Base-by-base conservation (phyloP, 208 protist genomes). In the Dictyostelium gargantuum region DNA sequence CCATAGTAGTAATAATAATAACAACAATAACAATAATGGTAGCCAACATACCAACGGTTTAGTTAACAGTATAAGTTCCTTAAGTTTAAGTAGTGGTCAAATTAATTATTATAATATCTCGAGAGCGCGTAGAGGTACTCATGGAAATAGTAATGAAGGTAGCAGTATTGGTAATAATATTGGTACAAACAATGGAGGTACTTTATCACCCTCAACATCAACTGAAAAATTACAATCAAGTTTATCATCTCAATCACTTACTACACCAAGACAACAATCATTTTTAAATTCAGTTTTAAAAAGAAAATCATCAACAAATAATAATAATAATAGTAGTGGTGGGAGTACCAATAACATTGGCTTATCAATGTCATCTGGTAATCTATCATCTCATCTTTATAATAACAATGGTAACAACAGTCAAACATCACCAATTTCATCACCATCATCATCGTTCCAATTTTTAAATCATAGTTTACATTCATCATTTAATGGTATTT, bases 21-120 rank as follows among this genome's bases (percentile, higher is more conserved):
- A 44, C n/a, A 77, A 40, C 40, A 54, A 38, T 77, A n/a, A n/a
- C n/a, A 75, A 52, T 75, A 50, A 50, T 75, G 23, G 42, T 75
- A 75, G 6, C 11, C 26, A n/a, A 61, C 10, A 10, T 38, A 61
- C 17, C 13, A 42, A 42, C n/a, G 54, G 44, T 48, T 35, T 35
- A 32, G 17, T 38, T 46, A 40, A 58, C 42, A 74, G 68, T 74
- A n/a, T 26, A 19, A 80, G 38, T 70, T 70, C 63, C 21, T 70
- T 40, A 23, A 40, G 29, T 38, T 38, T 70, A 38, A 70, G 17
- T 40, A 70, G 26, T 35, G 58, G 58, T 11, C 63, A 70, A 70
- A 70, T 70, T 42, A 70, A 70, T 70, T 70, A 70, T 70, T 42
- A 70, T 70, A 70, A 70, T 75, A 46, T 48, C n/a, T 75, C 63